phyloP scores from a whole-genome alignment of 2,329 filamentous ascomycete species.

The Zasmidium cellare region DNA sequence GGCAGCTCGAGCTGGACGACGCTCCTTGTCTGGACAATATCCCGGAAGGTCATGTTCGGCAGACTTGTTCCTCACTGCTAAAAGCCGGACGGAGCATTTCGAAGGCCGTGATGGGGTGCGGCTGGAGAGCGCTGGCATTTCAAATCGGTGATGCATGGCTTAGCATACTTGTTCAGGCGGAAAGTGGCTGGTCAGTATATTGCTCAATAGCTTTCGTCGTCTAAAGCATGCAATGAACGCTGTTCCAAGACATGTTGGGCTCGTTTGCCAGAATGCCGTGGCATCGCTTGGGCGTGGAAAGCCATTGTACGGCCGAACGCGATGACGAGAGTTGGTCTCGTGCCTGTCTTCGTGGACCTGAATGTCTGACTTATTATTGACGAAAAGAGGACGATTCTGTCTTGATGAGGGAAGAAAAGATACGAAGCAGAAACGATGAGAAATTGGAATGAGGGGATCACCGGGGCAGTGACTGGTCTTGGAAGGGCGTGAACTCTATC shows the following conservation, averaged over 20 bases:
- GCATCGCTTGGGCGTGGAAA: neutral
- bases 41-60: neutral
- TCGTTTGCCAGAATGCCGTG: neutral
- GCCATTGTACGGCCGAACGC: neutral
- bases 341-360: neutral
- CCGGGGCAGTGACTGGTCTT: neutral
- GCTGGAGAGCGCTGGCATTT: neutral
- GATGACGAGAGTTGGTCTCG: neutral
- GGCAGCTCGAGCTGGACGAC: neutral
- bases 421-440: neutral
- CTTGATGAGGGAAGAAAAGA: neutral
- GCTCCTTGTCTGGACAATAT: neutral
- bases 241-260: neutral
- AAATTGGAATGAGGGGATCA: neutral
- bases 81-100: neutral
- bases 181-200: neutral
- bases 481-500: neutral
- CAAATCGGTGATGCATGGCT: neutral
- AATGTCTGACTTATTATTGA: neutral
- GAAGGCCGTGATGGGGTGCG: neutral
- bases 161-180: neutral
- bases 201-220: neutral
- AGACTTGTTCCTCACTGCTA: neutral
- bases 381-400: neutral
- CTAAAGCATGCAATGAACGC: neutral